Percentiles rank a stretch among this genome's conserved stretches.
Evolutionary conservation across 305 asterid genomes (phyloP).

Genomic region (Fraxinus platypoda): DNA sequence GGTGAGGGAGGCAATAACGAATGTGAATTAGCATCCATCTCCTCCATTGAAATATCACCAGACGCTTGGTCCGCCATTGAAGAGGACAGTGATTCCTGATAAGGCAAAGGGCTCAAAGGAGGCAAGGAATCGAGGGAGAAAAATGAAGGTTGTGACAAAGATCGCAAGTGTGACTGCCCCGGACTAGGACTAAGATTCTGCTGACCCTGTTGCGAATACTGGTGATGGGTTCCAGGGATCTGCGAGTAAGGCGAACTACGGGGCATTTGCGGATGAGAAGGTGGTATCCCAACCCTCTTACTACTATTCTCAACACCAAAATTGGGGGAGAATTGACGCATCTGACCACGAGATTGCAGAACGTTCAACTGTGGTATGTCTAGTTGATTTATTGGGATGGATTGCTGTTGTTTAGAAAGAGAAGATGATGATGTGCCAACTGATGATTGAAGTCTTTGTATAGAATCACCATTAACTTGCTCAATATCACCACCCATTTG

Average conservation of each 20-base stretch:
- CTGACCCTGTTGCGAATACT: slow-evolving; percentile 52
- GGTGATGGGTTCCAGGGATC: slow-evolving; percentile 51
- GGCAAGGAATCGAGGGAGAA: slow-evolving; percentile 72
- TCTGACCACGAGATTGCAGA: slow-evolving; percentile 58
- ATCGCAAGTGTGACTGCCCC: slow-evolving; percentile 68
- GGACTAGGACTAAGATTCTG: slow-evolving; percentile 50
- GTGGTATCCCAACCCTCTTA: slow-evolving; percentile 75
- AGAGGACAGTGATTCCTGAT: slow-evolving; percentile 24
- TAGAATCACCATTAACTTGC: slow-evolving; percentile 45
- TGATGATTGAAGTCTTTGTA: slow-evolving; percentile 71
- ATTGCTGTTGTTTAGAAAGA: slow-evolving; percentile 41
- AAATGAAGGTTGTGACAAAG: slow-evolving; percentile 55
- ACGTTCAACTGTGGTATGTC: slow-evolving; percentile 59
- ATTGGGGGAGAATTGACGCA: slow-evolving; percentile 56
- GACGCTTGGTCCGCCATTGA: slow-evolving; percentile 43
- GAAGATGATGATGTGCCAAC: slow-evolving; percentile 71
- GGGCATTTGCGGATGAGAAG: slow-evolving; percentile 84
- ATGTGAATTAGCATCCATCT: slow-evolving; percentile 49
- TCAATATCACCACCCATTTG: slow-evolving; percentile 65
- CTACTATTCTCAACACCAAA: slow-evolving; percentile 46
- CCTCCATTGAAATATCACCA: slow-evolving; percentile 71
- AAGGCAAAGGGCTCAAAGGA: slow-evolving; percentile 82
- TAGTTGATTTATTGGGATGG: slow-evolving; percentile 47
- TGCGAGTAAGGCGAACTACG: slow-evolving; percentile 81
- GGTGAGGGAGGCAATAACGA: slow-evolving; percentile 66